phyloP scores from a whole-genome alignment of 2,329 filamentous ascomycete genomes.

The Paecilomyces sp. region DNA sequence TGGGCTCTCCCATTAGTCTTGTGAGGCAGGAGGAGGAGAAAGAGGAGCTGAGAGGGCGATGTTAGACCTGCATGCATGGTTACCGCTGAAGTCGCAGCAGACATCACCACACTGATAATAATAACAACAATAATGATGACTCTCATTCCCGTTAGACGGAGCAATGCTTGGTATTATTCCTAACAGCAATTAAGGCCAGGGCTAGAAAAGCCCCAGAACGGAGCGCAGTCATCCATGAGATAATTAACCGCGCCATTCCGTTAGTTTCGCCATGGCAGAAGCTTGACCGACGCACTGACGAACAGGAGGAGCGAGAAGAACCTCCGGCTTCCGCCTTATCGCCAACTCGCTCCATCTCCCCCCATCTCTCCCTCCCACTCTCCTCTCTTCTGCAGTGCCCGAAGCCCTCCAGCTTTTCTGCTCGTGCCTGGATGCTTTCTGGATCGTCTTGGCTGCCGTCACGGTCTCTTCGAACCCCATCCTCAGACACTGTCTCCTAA shows the following conservation, averaged over 20 bases:
- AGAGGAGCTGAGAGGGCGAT: neutral
- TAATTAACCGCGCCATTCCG: neutral
- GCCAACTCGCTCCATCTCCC: neutral
- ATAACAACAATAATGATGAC: neutral
- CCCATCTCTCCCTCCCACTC: neutral
- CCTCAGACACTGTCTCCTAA: neutral
- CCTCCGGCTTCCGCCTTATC: neutral
- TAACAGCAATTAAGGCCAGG: neutral
- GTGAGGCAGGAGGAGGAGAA: neutral
- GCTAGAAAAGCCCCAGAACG: neutral
- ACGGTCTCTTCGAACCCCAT: neutral
- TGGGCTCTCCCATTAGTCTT: neutral
- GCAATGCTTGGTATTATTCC: neutral
- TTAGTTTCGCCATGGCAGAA: slow-evolving; percentile 1
- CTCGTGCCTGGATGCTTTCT: neutral
- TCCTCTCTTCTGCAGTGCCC: neutral
- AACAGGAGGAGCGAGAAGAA: neutral
- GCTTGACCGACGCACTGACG: slow-evolving; percentile 1
- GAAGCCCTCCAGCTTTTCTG: neutral
- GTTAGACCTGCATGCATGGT: neutral
- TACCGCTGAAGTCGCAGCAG: neutral
- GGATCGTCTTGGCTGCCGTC: neutral
- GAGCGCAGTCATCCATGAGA: neutral
- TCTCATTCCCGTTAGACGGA: neutral
- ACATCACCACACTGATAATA: no score